These are phyloP conservation scores for Furcasterigmium furcatum DNA, from an alignment of 2,329 filamentous ascomycete species.

Conservation along the genomic window DNA sequence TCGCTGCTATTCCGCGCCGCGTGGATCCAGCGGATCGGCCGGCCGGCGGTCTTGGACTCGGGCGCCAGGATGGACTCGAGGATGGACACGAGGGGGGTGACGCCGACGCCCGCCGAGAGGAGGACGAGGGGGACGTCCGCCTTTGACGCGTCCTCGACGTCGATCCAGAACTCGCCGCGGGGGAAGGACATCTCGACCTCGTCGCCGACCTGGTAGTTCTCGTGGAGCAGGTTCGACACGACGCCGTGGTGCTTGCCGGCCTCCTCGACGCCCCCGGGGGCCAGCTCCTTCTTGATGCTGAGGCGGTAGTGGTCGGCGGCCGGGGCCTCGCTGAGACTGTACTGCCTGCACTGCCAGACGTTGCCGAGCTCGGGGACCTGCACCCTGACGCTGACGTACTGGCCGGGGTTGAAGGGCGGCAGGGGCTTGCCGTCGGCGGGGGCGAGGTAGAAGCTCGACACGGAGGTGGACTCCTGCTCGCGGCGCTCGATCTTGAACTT, in stretches of 20 bases:
- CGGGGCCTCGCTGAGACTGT: constrained; percentile 64
- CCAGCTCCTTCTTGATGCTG: constrained; percentile 64
- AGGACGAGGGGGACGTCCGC: constrained; percentile 55
- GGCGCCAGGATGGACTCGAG: constrained; percentile 47
- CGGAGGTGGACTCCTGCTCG: constrained; percentile 53
- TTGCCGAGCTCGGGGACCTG: constrained; percentile 54
- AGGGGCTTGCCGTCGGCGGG: constrained; percentile 57
- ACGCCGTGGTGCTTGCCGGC: constrained; percentile 37
- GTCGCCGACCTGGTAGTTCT: constrained; percentile 44
- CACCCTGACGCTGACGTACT: constrained; percentile 68
- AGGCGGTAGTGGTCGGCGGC: constrained; percentile 62
- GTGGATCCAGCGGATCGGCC: constrained; percentile 62
- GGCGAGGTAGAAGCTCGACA: constrained; percentile 69
- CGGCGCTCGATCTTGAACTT: constrained; percentile 56
- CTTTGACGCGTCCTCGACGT: constrained; percentile 36
- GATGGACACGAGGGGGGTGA: constrained; percentile 65
- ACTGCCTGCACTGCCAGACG: constrained; percentile 70
- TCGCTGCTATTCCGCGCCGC: constrained; percentile 46
- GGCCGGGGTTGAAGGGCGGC: constrained; percentile 64
- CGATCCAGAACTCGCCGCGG: constrained; percentile 60
- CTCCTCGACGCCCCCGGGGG: constrained; percentile 18
- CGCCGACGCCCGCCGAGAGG: constrained; percentile 65
- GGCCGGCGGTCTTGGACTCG: constrained; percentile 18
- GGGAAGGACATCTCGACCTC: constrained; percentile 53
- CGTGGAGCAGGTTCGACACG: constrained; percentile 52